Percentiles rank a stretch among this genome's conserved stretches.
phyloP scores from a whole-genome alignment of 2,329 filamentous ascomycete genomes.

The Aspergillus hiratsukae region DNA sequence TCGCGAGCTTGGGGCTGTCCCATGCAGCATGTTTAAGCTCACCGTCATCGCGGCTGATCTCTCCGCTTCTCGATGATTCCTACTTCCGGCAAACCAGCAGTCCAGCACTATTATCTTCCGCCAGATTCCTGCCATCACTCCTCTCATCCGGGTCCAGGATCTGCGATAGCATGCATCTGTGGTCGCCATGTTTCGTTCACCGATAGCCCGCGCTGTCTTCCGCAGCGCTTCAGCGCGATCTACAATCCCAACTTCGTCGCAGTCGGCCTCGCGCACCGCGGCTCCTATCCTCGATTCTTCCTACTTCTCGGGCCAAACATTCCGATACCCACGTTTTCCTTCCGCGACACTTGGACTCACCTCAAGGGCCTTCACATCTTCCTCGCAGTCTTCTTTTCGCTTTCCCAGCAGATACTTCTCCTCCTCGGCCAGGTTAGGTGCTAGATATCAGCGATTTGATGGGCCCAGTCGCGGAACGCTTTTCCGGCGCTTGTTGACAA shows the following conservation, averaged over 20 bases:
- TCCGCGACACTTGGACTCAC: not conserved
- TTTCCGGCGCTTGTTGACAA: conserved; percentile 13
- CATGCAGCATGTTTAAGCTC: not conserved
- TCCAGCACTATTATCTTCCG: not conserved
- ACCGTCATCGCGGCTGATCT: not conserved
- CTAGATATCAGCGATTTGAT: conserved; percentile 18
- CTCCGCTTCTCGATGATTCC: not conserved
- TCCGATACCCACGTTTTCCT: not conserved
- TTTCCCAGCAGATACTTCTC: conserved; percentile 10
- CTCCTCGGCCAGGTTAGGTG: conserved; percentile 3
- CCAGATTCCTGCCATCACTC: not conserved
- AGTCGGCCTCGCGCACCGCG: not conserved
- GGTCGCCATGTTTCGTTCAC: conserved; percentile 13
- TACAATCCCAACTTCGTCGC: not conserved
- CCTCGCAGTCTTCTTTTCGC: not conserved
- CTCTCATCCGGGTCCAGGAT: not conserved
- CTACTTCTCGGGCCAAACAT: not conserved
- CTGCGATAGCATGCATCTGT: not conserved
- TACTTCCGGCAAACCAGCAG: not conserved
- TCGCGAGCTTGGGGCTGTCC: not conserved
- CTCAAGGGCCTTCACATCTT: not conserved
- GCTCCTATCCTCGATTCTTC: not conserved
- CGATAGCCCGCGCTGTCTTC: conserved; percentile 7
- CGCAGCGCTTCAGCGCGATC: not conserved
- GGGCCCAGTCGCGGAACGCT: conserved; percentile 8